Conservation (phyloP, 495 filamentous ascomycete genomes). For the Neurospora sp. region DNA sequence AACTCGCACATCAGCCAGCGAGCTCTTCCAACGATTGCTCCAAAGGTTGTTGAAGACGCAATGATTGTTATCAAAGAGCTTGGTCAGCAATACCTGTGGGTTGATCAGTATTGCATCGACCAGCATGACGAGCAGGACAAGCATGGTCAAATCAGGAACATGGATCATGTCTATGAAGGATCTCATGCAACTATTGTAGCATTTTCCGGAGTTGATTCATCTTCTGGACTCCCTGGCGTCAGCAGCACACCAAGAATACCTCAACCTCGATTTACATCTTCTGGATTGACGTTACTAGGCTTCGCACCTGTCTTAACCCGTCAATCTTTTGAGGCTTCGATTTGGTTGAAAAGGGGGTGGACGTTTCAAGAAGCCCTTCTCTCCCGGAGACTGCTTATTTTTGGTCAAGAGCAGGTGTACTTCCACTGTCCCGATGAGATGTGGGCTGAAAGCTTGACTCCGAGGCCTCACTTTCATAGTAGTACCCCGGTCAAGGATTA, state of each 20-base stretch:
- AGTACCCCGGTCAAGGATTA: no score
- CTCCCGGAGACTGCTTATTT: neutral
- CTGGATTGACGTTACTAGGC: rapidly evolving
- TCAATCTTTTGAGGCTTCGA: neutral
- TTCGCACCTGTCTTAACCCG: rapidly evolving
- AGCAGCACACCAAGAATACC: neutral
- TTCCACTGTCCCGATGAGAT: neutral
- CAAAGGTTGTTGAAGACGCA: neutral
- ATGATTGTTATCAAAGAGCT: neutral
- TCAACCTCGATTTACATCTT: neutral
- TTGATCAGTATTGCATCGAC: conserved; percentile 6
- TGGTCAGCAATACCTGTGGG: conserved; percentile 5
- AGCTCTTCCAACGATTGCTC: no score
- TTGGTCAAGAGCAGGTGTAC: neutral
- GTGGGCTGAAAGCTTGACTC: neutral
- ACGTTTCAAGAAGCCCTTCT: neutral
- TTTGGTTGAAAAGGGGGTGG: neutral
- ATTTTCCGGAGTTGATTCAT: neutral
- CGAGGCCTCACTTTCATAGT: neutral
- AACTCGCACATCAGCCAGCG: no score
- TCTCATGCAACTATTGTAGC: neutral
- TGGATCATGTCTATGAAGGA: neutral
- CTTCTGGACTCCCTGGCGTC: neutral
- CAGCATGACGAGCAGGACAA: neutral
- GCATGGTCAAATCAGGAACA: neutral